Base-by-base conservation (phyloP, 768 basidiomycete genomes). In the Glaciozyma martinii region DNA sequence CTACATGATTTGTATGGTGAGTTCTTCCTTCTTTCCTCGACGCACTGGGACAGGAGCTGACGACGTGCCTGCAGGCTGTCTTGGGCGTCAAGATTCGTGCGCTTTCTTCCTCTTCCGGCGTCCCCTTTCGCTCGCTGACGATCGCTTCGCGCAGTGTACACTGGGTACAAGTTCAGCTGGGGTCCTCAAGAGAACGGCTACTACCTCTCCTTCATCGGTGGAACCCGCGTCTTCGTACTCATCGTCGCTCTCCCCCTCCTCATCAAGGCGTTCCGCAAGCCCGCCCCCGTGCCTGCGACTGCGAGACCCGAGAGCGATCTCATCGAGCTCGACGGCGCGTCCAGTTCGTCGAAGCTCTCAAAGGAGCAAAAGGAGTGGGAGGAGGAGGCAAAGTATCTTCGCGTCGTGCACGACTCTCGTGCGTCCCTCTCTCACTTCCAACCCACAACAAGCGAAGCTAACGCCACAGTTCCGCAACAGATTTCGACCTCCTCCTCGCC, bases 1-100 rank as follows among this genome's bases (percentile, higher is more conserved):
- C 13, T 76, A 76, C 57, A 71, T 69, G 55, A 61, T 71, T 50
- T 63, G 72, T 1, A 71, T 75, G 54, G 66, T 76, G 46, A 47
- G 61, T 63, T 6, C 3, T 12, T 32, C 18, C 32, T 21, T 18
- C 47, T 25, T 44, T 63, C 13, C n/a, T 13, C 52, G n/a, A n/a
- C n/a, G 15, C 44, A 32, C 23, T 12, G 9, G 1, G 13, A 8
- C n/a, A 25, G 6, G 10, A 21, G 29, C 33, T 43, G 16, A 40
- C 23, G 12, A 1, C 3, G 32, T 1, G 12, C 6, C 23, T n/a
- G 40, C 44, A 49, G 68, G 64, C 60, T 18, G 53, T 57, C 42
- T 47, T 63, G 62, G 33, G 30, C 37, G 32, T 55, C 55, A 67
- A 67, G 30, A 56, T 65, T 1, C 44, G 63, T 59, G 19, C 42